These are phyloP conservation scores for Cryphonectria parasitica DNA, from an alignment of 2,329 filamentous ascomycete species.

Conservation along the genomic window DNA sequence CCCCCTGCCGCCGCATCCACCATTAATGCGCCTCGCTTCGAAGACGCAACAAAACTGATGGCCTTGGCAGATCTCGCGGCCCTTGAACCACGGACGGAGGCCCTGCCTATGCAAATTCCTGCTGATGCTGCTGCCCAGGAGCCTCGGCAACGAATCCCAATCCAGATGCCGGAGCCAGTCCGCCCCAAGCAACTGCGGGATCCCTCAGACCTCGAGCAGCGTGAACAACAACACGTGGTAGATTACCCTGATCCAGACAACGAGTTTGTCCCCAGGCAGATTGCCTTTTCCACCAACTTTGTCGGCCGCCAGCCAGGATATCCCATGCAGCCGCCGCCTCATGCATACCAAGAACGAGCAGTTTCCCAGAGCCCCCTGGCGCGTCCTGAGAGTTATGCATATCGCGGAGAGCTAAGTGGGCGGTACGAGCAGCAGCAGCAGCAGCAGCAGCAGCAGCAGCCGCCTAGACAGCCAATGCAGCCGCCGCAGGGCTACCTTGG, in stretches of 20 bases:
- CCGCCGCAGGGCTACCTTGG: constrained; percentile 18
- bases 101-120: constrained; percentile 7
- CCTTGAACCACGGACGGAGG: background rate
- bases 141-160: constrained; percentile 18
- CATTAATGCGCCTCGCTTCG: constrained; percentile 3
- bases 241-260: constrained; percentile 27
- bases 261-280: constrained; percentile 17
- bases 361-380: constrained; percentile 25
- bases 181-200: constrained; percentile 26
- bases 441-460: constrained; percentile 26
- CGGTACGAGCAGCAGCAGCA: constrained; percentile 26
- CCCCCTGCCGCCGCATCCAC: constrained; percentile 26
- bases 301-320: constrained; percentile 16
- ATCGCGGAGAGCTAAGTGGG: constrained; percentile 21
- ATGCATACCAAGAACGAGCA: constrained; percentile 20
- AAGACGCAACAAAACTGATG: constrained; percentile 18
- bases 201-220: constrained; percentile 26
- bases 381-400: constrained; percentile 23
- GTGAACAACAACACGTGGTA: constrained; percentile 2
- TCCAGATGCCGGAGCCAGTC: constrained; percentile 29
- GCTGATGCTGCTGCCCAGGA: constrained; percentile 9
- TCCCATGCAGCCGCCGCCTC: constrained; percentile 15
- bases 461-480: constrained; percentile 24
- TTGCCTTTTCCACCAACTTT: constrained; percentile 23
- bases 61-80: constrained; percentile 21